Evolutionary conservation across 2,329 filamentous ascomycete genomes (phyloP).

Genomic region (Trichoderma sp.): DNA sequence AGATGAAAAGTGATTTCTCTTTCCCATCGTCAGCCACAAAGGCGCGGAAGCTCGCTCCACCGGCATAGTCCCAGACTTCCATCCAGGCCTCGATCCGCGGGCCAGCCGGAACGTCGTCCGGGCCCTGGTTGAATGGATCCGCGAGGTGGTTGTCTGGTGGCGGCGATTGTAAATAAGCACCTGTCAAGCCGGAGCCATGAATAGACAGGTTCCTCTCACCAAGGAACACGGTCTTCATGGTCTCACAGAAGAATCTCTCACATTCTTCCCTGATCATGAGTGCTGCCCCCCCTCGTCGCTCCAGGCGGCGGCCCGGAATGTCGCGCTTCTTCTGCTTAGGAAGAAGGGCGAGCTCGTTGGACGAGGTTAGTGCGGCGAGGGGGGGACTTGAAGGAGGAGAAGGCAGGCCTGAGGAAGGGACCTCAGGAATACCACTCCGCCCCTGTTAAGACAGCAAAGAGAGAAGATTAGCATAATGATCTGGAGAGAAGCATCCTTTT

Average conservation of each 20-base stretch:
- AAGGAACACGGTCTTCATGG: slow-evolving; percentile 90
- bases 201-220: slow-evolving; percentile 83
- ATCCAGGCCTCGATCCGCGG: slow-evolving; percentile 64
- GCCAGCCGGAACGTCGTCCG: slow-evolving; percentile 37
- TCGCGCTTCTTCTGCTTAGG: slow-evolving; percentile 58
- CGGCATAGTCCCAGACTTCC: slow-evolving; percentile 84
- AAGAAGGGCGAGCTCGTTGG: slow-evolving; percentile 68
- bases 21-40: slow-evolving; percentile 74
- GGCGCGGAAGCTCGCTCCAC: slow-evolving; percentile 81
- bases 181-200: slow-evolving; percentile 85
- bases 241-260: slow-evolving; percentile 99
- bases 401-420: slow-evolving; percentile 80
- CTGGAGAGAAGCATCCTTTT: background rate
- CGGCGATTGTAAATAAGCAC: slow-evolving; percentile 64
- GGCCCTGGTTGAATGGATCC: slow-evolving; percentile 42
- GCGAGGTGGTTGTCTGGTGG: slow-evolving; percentile 53
- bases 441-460: slow-evolving; percentile 51
- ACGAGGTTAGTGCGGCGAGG: slow-evolving; percentile 73
- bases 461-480: background rate
- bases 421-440: slow-evolving; percentile 96
- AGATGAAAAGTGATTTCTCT: slow-evolving; percentile 80
- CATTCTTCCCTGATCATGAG: slow-evolving; percentile 97
- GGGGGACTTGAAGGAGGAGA: slow-evolving; percentile 87
- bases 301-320: slow-evolving; percentile 48
- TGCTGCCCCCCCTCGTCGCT: slow-evolving; percentile 86